Evolutionary conservation across 2,329 filamentous ascomycete species (phyloP).

Genomic region (Botrytis fabae): DNA sequence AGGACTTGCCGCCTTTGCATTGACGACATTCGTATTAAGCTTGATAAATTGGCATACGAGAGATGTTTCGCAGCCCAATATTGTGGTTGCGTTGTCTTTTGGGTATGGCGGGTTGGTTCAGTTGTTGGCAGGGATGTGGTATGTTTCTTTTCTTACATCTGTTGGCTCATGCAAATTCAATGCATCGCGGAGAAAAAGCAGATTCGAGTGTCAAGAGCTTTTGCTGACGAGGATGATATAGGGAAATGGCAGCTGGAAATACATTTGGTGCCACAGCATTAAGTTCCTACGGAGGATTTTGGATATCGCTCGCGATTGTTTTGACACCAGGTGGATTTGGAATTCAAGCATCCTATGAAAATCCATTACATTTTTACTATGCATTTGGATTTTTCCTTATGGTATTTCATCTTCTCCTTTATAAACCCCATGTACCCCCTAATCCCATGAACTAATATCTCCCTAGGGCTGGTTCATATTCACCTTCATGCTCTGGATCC

Average conservation of each 20-base stretch:
- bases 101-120: background rate
- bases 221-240: background rate
- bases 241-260: background rate
- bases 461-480: background rate
- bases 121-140: background rate
- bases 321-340: background rate
- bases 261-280: background rate
- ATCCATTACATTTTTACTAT: background rate
- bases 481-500: background rate
- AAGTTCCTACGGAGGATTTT: background rate
- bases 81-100: background rate
- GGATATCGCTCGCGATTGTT: background rate
- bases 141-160: background rate
- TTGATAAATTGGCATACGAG: background rate
- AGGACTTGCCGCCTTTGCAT: background rate
- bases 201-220: background rate
- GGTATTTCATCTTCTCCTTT: background rate
- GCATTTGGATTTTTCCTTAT: background rate
- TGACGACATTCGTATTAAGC: background rate
- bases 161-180: background rate
- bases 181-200: fast-evolving
- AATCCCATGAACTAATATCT: background rate
- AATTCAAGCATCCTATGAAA: background rate
- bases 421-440: fast-evolving
- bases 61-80: background rate